Conservation (phyloP, 2,329 filamentous ascomycete species). For the Cladosporium sp. region DNA sequence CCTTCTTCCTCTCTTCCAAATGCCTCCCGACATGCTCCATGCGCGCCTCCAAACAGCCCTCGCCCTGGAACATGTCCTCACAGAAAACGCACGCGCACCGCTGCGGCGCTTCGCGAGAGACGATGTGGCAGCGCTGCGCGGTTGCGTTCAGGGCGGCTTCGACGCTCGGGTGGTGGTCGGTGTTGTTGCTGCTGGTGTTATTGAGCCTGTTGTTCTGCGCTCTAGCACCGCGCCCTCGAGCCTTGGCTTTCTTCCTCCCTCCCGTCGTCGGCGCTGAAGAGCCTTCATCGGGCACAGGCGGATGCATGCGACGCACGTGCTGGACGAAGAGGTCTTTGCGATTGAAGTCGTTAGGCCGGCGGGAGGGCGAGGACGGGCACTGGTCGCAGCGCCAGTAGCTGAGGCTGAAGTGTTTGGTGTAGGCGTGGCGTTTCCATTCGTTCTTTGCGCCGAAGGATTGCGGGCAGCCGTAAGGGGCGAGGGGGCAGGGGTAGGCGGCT, state of each 20-base stretch:
- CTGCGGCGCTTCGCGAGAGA: slow-evolving; percentile 59
- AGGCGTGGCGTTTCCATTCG: slow-evolving; percentile 90
- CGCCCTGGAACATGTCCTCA: slow-evolving; percentile 56
- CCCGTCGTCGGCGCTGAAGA: neutral
- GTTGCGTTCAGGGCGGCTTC: slow-evolving; percentile 41
- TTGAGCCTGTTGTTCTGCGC: neutral
- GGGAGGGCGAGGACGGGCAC: slow-evolving; percentile 42
- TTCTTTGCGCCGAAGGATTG: slow-evolving; percentile 78
- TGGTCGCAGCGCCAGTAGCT: slow-evolving; percentile 73
- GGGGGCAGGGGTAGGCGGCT: slow-evolving; percentile 66
- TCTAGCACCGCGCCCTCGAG: no score
- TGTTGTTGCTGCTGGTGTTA: neutral
- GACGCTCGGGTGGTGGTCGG: neutral
- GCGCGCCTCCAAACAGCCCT: slow-evolving; percentile 68
- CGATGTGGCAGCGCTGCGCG: slow-evolving; percentile 56
- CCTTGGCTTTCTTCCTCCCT: neutral
- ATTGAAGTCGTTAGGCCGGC: slow-evolving; percentile 65
- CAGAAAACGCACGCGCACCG: slow-evolving; percentile 65
- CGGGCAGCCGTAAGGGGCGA: slow-evolving; percentile 70
- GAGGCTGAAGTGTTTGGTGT: slow-evolving; percentile 72
- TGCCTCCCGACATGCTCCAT: slow-evolving; percentile 88
- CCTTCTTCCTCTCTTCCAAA: slow-evolving; percentile 57
- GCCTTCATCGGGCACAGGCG: no score
- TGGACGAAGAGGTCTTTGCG: slow-evolving; percentile 90
- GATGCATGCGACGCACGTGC: slow-evolving; percentile 83